A percentile compares a stretch with the other conserved stretches of the same genome.
Conservation (phyloP, 257 asterid species). For the Solanum habrochaites region DNA sequence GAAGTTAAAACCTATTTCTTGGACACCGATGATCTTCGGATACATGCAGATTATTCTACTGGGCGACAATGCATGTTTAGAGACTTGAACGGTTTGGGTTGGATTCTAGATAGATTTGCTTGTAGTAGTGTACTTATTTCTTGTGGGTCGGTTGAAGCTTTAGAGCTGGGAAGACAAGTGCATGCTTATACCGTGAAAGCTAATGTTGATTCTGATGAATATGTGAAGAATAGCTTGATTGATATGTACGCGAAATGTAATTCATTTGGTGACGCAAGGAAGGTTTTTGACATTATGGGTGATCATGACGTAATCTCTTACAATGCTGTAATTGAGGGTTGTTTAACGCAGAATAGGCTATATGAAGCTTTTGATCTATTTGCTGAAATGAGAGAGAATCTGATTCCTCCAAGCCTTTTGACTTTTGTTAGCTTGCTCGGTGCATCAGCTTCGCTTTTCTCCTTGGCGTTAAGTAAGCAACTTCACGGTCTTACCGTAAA, state of each 20-base stretch:
- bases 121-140: slow-evolving; percentile 35
- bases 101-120: slow-evolving; percentile 27
- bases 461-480: slow-evolving; percentile 17
- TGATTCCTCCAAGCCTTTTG: slow-evolving; percentile 15
- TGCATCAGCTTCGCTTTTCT: slow-evolving; percentile 14
- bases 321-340: slow-evolving; percentile 33
- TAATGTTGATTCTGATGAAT: slow-evolving; percentile 24
- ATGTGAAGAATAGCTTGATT: slow-evolving; percentile 29
- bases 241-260: slow-evolving; percentile 36
- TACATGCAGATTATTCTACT: slow-evolving; percentile 22
- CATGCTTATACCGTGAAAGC: slow-evolving; percentile 29
- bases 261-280: slow-evolving; percentile 21
- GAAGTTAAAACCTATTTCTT: slow-evolving; percentile 19
- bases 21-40: slow-evolving; percentile 34
- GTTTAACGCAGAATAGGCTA: slow-evolving; percentile 15
- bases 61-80: slow-evolving; percentile 23
- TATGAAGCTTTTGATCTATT: slow-evolving; percentile 22
- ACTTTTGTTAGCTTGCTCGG: slow-evolving; percentile 35
- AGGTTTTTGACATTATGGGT: slow-evolving; percentile 6
- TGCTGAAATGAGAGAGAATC: slow-evolving; percentile 20
- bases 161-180: slow-evolving; percentile 26
- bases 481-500: slow-evolving; percentile 29
- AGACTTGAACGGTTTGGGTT: slow-evolving; percentile 20
- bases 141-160: slow-evolving; percentile 30
- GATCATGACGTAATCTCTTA: slow-evolving; percentile 10